Percentiles rank a stretch among this genome's conserved stretches.
These are phyloP conservation scores for Adansonia digitata DNA, from an alignment of 345 rosid genomes.

Conservation along the genomic window DNA sequence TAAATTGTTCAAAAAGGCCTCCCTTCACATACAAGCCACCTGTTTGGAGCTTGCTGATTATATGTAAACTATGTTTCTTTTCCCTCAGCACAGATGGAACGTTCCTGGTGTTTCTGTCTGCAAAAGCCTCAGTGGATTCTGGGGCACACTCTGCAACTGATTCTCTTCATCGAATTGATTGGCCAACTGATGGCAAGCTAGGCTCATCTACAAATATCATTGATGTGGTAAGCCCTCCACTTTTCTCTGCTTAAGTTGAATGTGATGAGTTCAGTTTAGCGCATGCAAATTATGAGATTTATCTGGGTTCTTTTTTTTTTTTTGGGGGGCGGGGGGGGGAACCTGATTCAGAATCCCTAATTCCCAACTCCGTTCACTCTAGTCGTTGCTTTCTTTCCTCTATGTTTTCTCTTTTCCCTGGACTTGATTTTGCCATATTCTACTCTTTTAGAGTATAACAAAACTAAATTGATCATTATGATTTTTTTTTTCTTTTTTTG, in stretches of 20 bases:
- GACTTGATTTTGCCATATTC: neutral
- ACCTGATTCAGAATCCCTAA: neutral
- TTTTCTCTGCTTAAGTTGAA: constrained; percentile 1
- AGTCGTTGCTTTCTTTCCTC: neutral
- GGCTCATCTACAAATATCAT: constrained; percentile 35
- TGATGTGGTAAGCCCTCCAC: constrained; percentile 60
- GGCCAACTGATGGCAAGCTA: constrained; percentile 56
- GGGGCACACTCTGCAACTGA: constrained; percentile 71
- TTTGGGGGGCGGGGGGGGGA: no score
- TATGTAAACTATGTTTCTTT: constrained; percentile 11
- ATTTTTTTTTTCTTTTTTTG: neutral
- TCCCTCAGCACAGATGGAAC: constrained; percentile 77
- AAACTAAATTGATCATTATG: neutral
- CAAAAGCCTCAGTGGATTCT: constrained; percentile 67
- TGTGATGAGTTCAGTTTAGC: neutral
- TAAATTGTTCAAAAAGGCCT: neutral
- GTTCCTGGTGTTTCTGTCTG: constrained; percentile 66
- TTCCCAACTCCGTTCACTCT: neutral
- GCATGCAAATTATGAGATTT: neutral
- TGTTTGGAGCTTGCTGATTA: constrained; percentile 8
- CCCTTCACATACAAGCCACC: neutral
- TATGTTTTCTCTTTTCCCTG: neutral
- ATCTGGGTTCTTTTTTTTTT: no score
- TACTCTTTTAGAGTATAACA: neutral
- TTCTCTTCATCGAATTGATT: constrained; percentile 72